These are phyloP conservation scores for Colletotrichum theobromicola DNA, from an alignment of 2,329 filamentous ascomycete genomes.

Conservation along the genomic window DNA sequence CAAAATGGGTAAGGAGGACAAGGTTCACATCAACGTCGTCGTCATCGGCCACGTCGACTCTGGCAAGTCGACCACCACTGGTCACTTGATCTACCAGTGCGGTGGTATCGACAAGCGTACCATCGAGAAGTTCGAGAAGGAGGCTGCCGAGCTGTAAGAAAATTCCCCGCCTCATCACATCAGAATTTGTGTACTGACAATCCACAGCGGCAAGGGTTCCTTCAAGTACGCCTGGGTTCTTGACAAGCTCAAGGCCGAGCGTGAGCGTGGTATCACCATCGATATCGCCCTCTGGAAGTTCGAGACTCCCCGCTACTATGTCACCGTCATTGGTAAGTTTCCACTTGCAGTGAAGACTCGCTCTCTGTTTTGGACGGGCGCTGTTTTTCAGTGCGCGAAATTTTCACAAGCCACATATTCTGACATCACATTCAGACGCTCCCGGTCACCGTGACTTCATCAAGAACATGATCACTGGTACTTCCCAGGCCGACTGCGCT, in stretches of 20 bases:
- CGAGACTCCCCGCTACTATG: conserved; percentile 97
- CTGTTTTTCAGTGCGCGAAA: background rate
- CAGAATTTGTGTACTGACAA: conserved; percentile 26
- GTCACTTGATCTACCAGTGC: conserved; percentile 99
- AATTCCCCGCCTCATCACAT: background rate
- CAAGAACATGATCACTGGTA: conserved; percentile 99
- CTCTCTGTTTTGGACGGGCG: background rate
- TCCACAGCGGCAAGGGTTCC: conserved; percentile 97
- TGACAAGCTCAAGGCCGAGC: conserved; percentile 99
- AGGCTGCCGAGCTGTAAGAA: conserved; percentile 52
- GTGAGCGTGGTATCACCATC: conserved; percentile 99
- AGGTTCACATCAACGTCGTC: conserved; percentile 97
- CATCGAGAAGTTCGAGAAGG: conserved; percentile 99
- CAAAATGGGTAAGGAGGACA: conserved; percentile 78
- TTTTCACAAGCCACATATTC: background rate
- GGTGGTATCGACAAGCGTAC: conserved; percentile 99
- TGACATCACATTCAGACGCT: conserved; percentile 66
- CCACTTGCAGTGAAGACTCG: no score
- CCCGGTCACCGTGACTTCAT: conserved; percentile 99
- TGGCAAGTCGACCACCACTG: conserved; percentile 93
- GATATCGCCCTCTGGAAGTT: conserved; percentile 99
- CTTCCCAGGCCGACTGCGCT: conserved; percentile 99
- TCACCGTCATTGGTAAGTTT: conserved; percentile 89
- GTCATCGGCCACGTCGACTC: conserved; percentile 99
- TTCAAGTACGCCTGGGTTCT: conserved; percentile 99